phyloP scores from a whole-genome alignment of 805 yeast species.

The Kodamaea leandrae region DNA sequence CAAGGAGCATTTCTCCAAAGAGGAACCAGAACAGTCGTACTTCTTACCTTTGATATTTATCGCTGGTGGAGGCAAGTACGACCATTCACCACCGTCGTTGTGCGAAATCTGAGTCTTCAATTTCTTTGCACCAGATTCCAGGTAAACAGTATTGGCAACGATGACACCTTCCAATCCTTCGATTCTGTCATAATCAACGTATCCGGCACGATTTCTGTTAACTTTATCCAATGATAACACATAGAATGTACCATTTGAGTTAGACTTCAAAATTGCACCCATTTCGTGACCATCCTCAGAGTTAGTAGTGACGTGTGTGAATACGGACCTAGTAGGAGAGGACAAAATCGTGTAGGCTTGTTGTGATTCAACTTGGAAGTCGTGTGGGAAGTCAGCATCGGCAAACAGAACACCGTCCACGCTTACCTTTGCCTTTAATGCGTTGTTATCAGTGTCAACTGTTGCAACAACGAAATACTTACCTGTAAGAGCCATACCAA shows the following conservation, averaged over 20 bases:
- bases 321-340: constrained; percentile 66
- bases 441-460: constrained; percentile 41
- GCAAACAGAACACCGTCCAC: constrained; percentile 77
- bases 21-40: constrained; percentile 49
- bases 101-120: constrained; percentile 74
- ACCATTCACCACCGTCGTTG: constrained; percentile 92
- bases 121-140: constrained; percentile 47
- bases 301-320: constrained; percentile 78
- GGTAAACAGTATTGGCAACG: constrained; percentile 62
- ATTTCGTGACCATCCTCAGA: constrained; percentile 49
- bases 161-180: constrained; percentile 84
- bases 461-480: constrained; percentile 74
- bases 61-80: constrained; percentile 64
- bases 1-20: constrained; percentile 66
- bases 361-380: constrained; percentile 53
- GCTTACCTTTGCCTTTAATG: constrained; percentile 67
- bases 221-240: constrained; percentile 66
- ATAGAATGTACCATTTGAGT: constrained; percentile 87
- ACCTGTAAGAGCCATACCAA: constrained; percentile 73
- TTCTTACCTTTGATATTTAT: constrained; percentile 59
- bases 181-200: constrained; percentile 84
- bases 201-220: constrained; percentile 71
- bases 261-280: constrained; percentile 84
- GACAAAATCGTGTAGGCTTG: constrained; percentile 73
- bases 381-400: constrained; percentile 71